Evolutionary conservation across 2,329 filamentous ascomycete genomes (phyloP).

Genomic region (Fusarium coffeatum): DNA sequence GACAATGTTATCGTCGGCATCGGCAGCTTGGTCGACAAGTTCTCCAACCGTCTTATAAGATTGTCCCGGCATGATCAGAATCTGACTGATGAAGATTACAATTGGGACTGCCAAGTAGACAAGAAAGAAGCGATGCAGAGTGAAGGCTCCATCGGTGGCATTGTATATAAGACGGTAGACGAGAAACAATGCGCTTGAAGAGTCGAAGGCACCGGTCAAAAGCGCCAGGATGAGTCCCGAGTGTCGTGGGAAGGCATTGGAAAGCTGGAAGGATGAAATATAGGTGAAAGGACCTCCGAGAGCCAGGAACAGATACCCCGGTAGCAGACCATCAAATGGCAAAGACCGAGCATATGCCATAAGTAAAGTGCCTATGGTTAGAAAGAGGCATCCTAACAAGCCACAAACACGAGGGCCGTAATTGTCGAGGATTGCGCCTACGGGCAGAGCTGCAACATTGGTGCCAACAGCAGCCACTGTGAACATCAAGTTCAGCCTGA

Average conservation of each 20-base stretch:
- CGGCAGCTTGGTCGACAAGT: conserved; percentile 78
- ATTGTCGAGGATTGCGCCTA: conserved; percentile 85
- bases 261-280: conserved; percentile 85
- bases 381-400: conserved; percentile 73
- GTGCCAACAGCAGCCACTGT: conserved; percentile 88
- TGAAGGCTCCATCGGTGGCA: conserved; percentile 65
- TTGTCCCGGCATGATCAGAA: conserved; percentile 77
- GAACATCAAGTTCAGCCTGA: conserved; percentile 89
- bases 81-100: conserved; percentile 73
- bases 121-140: conserved; percentile 76
- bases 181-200: conserved; percentile 82
- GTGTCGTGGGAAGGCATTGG: conserved; percentile 82
- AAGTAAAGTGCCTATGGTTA: conserved; percentile 76
- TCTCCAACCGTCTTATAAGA: conserved; percentile 90
- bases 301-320: conserved; percentile 80
- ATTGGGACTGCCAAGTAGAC: conserved; percentile 76
- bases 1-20: conserved; percentile 51
- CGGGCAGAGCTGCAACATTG: conserved; percentile 86
- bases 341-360: conserved; percentile 72
- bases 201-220: conserved; percentile 85
- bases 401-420: conserved; percentile 83
- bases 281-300: conserved; percentile 85
- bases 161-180: conserved; percentile 79
- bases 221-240: conserved; percentile 84
- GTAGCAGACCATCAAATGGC: conserved; percentile 77